Evolutionary conservation across 2,329 filamentous ascomycete species (phyloP), one percentile per base, ranked within the genome.

Genomic region (Chaetomiaceae sp.): DNA sequence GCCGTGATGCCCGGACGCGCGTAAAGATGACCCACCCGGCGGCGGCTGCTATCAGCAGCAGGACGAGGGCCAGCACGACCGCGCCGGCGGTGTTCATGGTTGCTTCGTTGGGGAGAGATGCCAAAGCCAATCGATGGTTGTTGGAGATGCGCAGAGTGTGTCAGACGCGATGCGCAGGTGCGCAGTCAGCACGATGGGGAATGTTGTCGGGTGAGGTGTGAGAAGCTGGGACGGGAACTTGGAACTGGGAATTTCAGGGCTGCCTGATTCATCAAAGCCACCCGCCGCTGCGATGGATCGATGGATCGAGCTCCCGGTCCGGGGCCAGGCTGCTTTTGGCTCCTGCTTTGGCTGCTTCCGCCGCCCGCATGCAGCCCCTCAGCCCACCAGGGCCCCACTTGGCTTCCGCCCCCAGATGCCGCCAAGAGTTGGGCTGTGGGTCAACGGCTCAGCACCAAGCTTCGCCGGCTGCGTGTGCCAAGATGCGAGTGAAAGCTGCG

Each of bases 41-140:
- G 51, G 72, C 82, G 21, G 70, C 79, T 49, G 73, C 67, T 49
- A 85, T 54, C 48, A 81, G 63, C 62, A 87, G 66, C 60, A 89
- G 70, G 59, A 89, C 61, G 63, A 92, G 67, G 63, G 89, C 77
- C 65, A 95, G 82, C 66, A 90, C 78, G 71, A 91, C 82, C 56
- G 85, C 78, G 64, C 84, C 83, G 58, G 78, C 74, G 44, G 79
- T 71, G 57, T 76, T 76, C 77, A 83, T 83, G 55, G 58, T 71
- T 48, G 41, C 27, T n/a, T n/a, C n/a, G n/a, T n/a, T n/a, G n/a
- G n/a, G n/a, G n/a, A n/a, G n/a, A n/a, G n/a, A n/a, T n/a, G n/a
- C n/a, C n/a, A n/a, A n/a, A n/a, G n/a, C n/a, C n/a, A n/a, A 41
- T 45, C 40, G 42, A 30, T 42, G 7, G 30, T 12, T 13, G 14